These are phyloP conservation scores for Capsicum baccatum DNA, from an alignment of 257 asterid species.

Conservation along the genomic window DNA sequence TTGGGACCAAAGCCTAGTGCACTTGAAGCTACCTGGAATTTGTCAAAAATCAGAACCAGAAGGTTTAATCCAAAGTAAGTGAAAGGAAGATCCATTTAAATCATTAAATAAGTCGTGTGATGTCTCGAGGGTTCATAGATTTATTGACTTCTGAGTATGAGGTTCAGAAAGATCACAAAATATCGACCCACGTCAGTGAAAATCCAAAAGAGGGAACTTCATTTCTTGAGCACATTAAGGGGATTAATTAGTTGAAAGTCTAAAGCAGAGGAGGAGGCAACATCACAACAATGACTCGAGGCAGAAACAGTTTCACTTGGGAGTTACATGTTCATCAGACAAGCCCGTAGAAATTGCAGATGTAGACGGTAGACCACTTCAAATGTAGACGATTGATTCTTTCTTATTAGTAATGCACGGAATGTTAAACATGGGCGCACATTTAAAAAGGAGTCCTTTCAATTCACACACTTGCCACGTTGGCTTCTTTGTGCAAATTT, in stretches of 20 bases:
- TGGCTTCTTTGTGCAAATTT: too few species aligned
- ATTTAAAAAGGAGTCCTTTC: too few species aligned
- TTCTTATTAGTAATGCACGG: neutral
- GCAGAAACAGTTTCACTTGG: neutral
- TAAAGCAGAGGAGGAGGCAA: neutral
- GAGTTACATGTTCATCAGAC: neutral
- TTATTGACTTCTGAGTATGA: too few species aligned
- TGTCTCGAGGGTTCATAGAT: neutral
- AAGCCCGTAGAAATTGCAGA: neutral
- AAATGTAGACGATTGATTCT: too few species aligned
- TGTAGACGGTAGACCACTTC: neutral
- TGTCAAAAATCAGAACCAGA: slow-evolving; percentile 24
- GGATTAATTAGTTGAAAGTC: neutral
- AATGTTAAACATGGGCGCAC: neutral
- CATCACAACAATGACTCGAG: neutral
- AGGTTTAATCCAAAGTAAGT: neutral
- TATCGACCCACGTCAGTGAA: neutral
- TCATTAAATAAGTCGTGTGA: neutral
- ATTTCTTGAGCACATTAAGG: slow-evolving; percentile 9
- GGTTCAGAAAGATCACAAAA: neutral
- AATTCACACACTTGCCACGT: too few species aligned
- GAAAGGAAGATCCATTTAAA: neutral
- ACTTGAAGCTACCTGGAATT: slow-evolving; percentile 89
- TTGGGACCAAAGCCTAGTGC: slow-evolving; percentile 90
- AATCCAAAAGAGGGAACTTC: neutral